These are phyloP conservation scores for Fusarium circinatum DNA, from an alignment of 2,329 filamentous ascomycete species.

Conservation along the genomic window DNA sequence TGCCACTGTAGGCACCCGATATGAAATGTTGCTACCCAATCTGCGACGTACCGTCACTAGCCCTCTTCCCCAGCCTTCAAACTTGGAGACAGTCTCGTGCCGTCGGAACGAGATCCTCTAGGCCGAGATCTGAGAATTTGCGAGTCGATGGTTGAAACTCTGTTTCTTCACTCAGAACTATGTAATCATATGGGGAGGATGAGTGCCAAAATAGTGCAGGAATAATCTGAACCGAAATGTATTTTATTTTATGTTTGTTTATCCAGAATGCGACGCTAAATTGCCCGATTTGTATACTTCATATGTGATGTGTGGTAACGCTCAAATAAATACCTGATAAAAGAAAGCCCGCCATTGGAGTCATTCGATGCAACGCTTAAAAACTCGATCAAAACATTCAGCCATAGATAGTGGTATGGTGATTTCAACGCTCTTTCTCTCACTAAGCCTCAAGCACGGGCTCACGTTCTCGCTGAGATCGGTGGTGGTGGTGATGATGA, in stretches of 20 bases:
- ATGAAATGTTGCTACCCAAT: constrained; percentile 7
- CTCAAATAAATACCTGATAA: constrained; percentile 15
- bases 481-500: constrained; percentile 49
- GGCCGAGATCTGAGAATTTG: not conserved
- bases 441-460: constrained; percentile 31
- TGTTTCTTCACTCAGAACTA: not conserved
- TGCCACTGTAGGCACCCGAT: constrained; percentile 26
- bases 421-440: not conserved
- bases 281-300: constrained; percentile 23
- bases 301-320: constrained; percentile 16
- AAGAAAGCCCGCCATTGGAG: constrained; percentile 1
- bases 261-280: constrained; percentile 31
- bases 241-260: constrained; percentile 23
- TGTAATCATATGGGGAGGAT: not conserved
- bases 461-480: constrained; percentile 48
- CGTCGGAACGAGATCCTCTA: constrained; percentile 4
- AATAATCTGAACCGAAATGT: not conserved
- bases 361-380: constrained; percentile 26
- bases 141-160: not conserved
- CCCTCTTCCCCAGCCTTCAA: constrained; percentile 12
- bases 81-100: constrained; percentile 19
- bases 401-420: not conserved
- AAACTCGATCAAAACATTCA: constrained; percentile 1
- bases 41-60: constrained; percentile 7
- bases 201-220: not conserved